Percentiles rank a stretch among this genome's conserved stretches.
phyloP scores from a whole-genome alignment of 2,329 filamentous ascomycete species.

The Beauveria sp. region DNA sequence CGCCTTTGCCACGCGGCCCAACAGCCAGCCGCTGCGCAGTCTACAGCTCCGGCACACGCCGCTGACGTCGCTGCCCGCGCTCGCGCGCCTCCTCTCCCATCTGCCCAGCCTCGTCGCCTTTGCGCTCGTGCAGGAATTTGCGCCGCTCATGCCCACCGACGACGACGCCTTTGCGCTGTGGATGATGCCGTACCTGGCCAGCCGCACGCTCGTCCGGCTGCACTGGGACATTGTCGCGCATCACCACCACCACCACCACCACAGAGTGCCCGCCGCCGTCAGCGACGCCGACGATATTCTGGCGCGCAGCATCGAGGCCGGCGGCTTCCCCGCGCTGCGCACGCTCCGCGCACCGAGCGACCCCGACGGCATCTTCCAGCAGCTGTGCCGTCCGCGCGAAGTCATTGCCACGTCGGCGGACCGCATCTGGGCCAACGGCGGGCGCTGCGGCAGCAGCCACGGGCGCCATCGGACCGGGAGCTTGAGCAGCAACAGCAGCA shows the following conservation, averaged over 20 bases:
- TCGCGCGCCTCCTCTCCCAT: slow-evolving; percentile 53
- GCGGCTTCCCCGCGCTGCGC: slow-evolving; percentile 55
- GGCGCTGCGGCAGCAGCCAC: slow-evolving; percentile 8
- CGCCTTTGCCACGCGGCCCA: slow-evolving; percentile 43
- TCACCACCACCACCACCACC: slow-evolving; percentile 11
- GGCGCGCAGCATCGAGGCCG: slow-evolving; percentile 51
- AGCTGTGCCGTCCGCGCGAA: slow-evolving; percentile 56
- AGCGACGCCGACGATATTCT: slow-evolving; percentile 54
- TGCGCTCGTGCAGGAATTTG: slow-evolving; percentile 45
- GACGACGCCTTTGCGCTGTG: slow-evolving; percentile 47
- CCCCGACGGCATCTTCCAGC: slow-evolving; percentile 60
- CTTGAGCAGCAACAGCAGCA: slow-evolving; percentile 10
- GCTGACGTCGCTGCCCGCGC: slow-evolving; percentile 46
- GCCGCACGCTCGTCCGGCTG: slow-evolving; percentile 41
- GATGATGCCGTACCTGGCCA: slow-evolving; percentile 58
- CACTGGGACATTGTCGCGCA: slow-evolving; percentile 59
- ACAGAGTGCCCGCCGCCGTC: slow-evolving; percentile 24
- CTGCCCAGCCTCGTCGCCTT: slow-evolving; percentile 42
- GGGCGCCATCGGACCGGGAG: slow-evolving; percentile 16
- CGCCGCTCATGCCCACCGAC: slow-evolving; percentile 44
- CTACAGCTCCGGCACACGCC: slow-evolving; percentile 50
- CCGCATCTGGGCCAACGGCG: slow-evolving; percentile 26
- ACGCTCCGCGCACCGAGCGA: slow-evolving; percentile 59
- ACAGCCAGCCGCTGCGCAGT: slow-evolving; percentile 36
- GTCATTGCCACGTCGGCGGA: slow-evolving; percentile 45